Conservation (phyloP, 176 grass and related monocot genomes). For the Oryza australiensis region DNA sequence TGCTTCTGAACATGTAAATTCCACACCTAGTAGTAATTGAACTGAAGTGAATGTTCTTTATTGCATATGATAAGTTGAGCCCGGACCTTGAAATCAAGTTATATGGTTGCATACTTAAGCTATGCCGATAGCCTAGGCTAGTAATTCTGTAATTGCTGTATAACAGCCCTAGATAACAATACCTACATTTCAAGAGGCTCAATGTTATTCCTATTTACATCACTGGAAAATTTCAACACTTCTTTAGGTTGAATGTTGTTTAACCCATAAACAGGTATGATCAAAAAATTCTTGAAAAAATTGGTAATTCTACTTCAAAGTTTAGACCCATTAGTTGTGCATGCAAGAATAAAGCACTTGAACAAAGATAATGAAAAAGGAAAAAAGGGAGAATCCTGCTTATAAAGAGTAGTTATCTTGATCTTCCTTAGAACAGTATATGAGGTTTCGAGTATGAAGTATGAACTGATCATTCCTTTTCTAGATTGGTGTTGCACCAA, state of each 20-base stretch:
- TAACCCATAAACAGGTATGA: neutral
- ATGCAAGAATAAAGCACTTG: neutral
- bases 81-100: neutral
- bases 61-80: neutral
- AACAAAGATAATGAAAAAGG: neutral
- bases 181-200: neutral
- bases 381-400: neutral
- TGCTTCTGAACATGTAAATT: neutral
- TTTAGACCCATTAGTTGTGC: neutral
- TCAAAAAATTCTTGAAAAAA: neutral
- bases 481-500: neutral
- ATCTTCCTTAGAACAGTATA: neutral
- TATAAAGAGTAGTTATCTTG: neutral
- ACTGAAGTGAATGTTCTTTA: neutral
- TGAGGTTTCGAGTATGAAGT: neutral
- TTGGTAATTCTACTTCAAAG: conserved; percentile 6
- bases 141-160: neutral
- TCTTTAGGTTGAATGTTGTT: conserved; percentile 11
- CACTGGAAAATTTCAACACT: conserved; percentile 17
- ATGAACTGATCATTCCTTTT: neutral
- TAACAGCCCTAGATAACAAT: conserved; percentile 17
- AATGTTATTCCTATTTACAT: conserved; percentile 6
- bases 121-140: neutral
- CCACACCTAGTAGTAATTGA: neutral
- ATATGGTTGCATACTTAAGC: neutral